These are phyloP conservation scores for Hypseocharis bilobata DNA, from an alignment of 441 rosid species.

Conservation along the genomic window DNA sequence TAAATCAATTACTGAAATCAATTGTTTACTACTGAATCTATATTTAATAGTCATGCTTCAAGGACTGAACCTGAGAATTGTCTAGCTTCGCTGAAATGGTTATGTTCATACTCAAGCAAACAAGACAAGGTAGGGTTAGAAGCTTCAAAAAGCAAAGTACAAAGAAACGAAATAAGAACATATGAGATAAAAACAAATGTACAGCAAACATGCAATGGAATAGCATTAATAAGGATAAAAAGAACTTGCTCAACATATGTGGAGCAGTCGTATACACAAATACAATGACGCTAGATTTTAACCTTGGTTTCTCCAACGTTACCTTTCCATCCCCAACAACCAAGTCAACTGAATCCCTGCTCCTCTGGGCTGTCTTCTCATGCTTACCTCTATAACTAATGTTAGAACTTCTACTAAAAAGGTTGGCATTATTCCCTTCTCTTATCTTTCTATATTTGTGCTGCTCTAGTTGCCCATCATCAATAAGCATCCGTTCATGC, in stretches of 20 bases:
- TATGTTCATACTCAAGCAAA: constrained; percentile 1
- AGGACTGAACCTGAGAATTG: background rate
- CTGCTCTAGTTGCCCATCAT: constrained; percentile 23
- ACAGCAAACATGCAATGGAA: constrained; percentile 15
- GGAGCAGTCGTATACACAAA: constrained; percentile 24
- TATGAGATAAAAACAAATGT: constrained; percentile 10
- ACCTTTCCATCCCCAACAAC: constrained; percentile 52
- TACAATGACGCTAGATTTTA: constrained; percentile 24
- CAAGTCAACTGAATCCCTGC: constrained; percentile 37
- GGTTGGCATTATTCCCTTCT: constrained; percentile 23
- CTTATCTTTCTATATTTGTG: constrained; percentile 19
- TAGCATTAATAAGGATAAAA: constrained; percentile 14
- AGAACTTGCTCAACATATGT: constrained; percentile 20
- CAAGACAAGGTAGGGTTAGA: background rate
- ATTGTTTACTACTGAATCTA: background rate
- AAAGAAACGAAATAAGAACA: constrained; percentile 1
- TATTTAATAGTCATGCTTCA: background rate
- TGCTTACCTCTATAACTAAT: constrained; percentile 25
- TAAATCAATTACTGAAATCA: too few species aligned
- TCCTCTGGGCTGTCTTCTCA: constrained; percentile 25
- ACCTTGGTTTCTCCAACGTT: constrained; percentile 30
- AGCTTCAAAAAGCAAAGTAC: constrained; percentile 10
- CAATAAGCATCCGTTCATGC: constrained; percentile 19
- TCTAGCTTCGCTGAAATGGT: constrained; percentile 7
- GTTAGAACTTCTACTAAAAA: constrained; percentile 21